Base-by-base conservation (phyloP, 176 grass and related monocot species). In the Sorghum bicolor region DNA sequence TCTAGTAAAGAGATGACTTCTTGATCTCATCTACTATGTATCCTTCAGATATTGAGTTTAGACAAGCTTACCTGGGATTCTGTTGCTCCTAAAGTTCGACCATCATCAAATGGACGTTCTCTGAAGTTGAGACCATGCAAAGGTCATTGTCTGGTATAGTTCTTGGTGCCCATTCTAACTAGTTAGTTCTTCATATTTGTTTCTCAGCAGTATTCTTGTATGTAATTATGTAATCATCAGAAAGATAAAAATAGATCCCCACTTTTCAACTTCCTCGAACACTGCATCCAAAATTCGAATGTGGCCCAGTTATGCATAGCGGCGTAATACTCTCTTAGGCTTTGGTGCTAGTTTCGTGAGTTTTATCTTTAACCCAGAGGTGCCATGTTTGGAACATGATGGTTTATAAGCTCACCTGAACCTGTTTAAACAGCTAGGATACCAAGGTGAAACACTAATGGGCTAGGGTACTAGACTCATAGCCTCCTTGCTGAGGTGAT, bases 91-190 rank as follows among this genome's bases (percentile, higher is more conserved):
- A 98, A 88, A 86, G 83, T 94, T 78, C 85, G 77, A 48, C 78
- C 74, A 84, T 81, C 93, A 75, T 70, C 78, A 73, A 86, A 61
- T 85, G 91, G 91, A 25, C 44, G 41, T 30, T 78, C 89, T 74
- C 69, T 39, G 24, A 96, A 94, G 86, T 88, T 99, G 76, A 91
- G 83, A 67, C 77, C 93, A 17, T 99, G 93, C 84, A 96, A 87
- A 94, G 96, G 96, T 64, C 96, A 99, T 85, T 94, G 93, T 70
- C 70, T 99, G 96, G 96, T 99, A 87, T 70, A 74, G 52, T 89
- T 90, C 77, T 83, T 84, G 80, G 75, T 66, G 44, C 77, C 63
- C 57, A 80, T 78, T 91, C 75, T 79, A 22, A 55, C 20, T n/a
- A 55, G 20, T 55, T 55, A 55, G 2, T n/a, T 60, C n/a, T 60